Base-by-base conservation (phyloP, 768 basidiomycete species). In the Panaeolus cyanescens region DNA sequence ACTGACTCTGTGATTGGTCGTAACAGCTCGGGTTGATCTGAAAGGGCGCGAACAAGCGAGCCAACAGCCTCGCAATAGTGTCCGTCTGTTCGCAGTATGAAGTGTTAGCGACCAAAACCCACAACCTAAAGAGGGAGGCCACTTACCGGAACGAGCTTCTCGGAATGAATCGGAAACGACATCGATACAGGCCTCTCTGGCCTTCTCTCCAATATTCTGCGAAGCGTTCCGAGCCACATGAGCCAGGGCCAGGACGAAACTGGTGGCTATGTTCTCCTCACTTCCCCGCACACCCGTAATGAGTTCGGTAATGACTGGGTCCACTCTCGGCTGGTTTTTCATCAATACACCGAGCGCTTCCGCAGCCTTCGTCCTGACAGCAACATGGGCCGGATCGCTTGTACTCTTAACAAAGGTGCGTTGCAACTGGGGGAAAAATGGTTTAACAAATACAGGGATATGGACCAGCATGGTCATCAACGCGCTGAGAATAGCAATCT, bases 361-460 rank as follows among this genome's bases (percentile, higher is more conserved):
- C 0, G 89, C 94, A 0, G 95, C 95, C 57, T 87, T 87, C 61
- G 81, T 88, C 56, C 96, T 87, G 25, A 99, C 93, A 15, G 86
- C 85, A 0, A 84, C 77, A 63, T 92, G 93, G 1, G 89, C 81
- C 7, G 89, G 74, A 71, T 99, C 96, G 59, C 90, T 85, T 2
- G 91, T 83, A 42, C 94, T 92, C 77, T 99, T 99, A 71, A 97
- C 91, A 69, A 99, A 98, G 0, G 95, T 98, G 32, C 96, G 86
- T 69, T 98, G 96, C 32, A 99, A 77, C 68, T 99, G 97, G 2
- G 96, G 97, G 84, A 98, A 98, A 88, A 99, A 99, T 2, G 96
- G 96, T 73, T 92, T 93, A 67, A 99, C 94, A 66, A 96, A 92
- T 3, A 82, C 79, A 0, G 96, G 95, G 22, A 97, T 95, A 45